Percentiles rank a stretch among this genome's conserved stretches.
phyloP scores from a whole-genome alignment of 225 moss, liverwort and hornwort species.

The Anthoceros angustus region DNA sequence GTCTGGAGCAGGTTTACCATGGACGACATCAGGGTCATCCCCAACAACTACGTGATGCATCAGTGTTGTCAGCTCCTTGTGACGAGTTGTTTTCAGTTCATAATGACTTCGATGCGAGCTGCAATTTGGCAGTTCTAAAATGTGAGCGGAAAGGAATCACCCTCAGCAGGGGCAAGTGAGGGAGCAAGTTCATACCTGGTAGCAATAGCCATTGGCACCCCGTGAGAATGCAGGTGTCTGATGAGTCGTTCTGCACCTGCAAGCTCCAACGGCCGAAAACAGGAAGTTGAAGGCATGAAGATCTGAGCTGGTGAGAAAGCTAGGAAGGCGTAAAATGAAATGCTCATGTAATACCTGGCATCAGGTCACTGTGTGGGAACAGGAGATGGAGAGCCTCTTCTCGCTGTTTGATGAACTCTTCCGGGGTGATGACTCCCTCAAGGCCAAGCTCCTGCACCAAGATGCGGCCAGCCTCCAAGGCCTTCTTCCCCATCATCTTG shows the following conservation, averaged over 20 bases:
- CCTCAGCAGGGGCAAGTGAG: no score
- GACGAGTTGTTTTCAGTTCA: conserved; percentile 86
- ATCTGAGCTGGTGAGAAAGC: no score
- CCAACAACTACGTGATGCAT: conserved; percentile 93
- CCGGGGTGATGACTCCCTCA: conserved; percentile 48
- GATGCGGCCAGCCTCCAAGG: conserved; percentile 71
- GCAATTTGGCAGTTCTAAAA: conserved; percentile 10
- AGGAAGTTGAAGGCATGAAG: no score
- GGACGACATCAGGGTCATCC: conserved; percentile 61
- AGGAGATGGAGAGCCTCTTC: conserved; percentile 61
- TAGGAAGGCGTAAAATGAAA: no score
- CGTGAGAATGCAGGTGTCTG: conserved; percentile 51
- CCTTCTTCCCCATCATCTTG: conserved; percentile 98
- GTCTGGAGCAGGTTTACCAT: conserved; percentile 79
- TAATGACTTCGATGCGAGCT: conserved; percentile 86
- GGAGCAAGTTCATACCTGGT: conserved; percentile 46
- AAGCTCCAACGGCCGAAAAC: background rate
- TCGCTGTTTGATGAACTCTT: conserved; percentile 61
- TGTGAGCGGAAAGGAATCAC: no score
- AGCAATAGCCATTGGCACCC: conserved; percentile 79
- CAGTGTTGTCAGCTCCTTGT: conserved; percentile 50
- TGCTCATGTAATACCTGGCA: conserved; percentile 43
- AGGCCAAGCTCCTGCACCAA: conserved; percentile 49
- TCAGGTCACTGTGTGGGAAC: conserved; percentile 66
- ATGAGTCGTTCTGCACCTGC: conserved; percentile 80